These are phyloP conservation scores for Croton laevigatus DNA, from an alignment of 441 rosid genomes.

Conservation along the genomic window DNA sequence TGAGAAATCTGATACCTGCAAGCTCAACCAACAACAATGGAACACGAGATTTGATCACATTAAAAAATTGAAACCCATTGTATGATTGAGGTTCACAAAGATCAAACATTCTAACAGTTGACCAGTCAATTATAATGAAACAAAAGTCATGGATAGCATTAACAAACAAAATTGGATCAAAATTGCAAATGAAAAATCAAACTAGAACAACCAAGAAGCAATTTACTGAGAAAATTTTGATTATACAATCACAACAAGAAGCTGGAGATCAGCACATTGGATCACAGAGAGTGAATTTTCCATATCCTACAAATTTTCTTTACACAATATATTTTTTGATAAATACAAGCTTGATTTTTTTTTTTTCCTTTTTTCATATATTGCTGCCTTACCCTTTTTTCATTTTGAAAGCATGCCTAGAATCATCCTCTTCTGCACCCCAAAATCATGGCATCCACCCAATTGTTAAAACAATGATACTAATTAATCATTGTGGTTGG, in stretches of 20 bases:
- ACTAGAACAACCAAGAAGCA: conserved; percentile 33
- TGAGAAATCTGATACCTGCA: background rate
- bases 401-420: conserved; percentile 21
- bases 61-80: background rate
- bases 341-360: conserved; percentile 24
- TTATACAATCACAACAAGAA: conserved; percentile 42
- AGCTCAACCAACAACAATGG: background rate
- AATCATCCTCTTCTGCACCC: conserved; percentile 5
- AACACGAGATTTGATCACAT: background rate
- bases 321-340: conserved; percentile 38
- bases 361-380: background rate
- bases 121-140: conserved; percentile 10
- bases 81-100: background rate
- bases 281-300: conserved; percentile 21
- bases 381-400: conserved; percentile 31
- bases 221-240: conserved; percentile 35
- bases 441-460: background rate
- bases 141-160: conserved; percentile 9
- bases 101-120: background rate
- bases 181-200: conserved; percentile 23
- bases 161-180: conserved; percentile 14
- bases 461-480: background rate
- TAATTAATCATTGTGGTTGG: conserved; percentile 20
- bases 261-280: conserved; percentile 36
- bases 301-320: conserved; percentile 38